Evolutionary conservation across 129 eudicot genomes (phyloP), one percentile per base, ranked within the genome.

Genomic region (Flaveria sonorensis): DNA sequence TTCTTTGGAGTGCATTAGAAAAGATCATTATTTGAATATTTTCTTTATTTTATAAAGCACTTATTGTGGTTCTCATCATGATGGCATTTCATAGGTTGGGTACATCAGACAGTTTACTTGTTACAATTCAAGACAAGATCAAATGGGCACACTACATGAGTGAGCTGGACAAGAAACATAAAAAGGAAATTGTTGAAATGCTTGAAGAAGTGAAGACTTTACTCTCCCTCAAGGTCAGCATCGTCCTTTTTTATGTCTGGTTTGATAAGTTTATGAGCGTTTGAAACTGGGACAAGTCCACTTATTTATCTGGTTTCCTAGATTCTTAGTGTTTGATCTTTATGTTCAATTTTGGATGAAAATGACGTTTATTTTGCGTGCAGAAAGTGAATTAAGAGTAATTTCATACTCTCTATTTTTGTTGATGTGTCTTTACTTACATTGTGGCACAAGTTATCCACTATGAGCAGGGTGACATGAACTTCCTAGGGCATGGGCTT

Each of bases 381-480:
- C 57, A 11, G 59, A 51, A 51, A 28, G 32, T 63, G 48, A 66
- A 65, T 3, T 68, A 43, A 70, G 62, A 56, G 13, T 71, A 13
- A 74, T 65, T 80, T 50, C 21, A 46, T 62, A 68, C 78, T 74
- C 83, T 76, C 68, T 89, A 85, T 86, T 79, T 89, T 81, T 78
- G 88, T 93, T 88, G 95, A 93, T 87, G 80, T 83, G 92, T 88
- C 90, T 88, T 36, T 88, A 90, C 98, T 92, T 90, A 90, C 96
- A 61, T 82, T 86, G 88, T 92, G 96, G 95, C 98, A 92, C 94
- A 92, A 86, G 94, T 89, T 89, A 79, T 88, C 73, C 79, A 84
- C 96, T 92, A 83, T 91, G 70, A 90, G 98, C 98, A 93, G 96
- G 98, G 88, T 81, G 95, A 93, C 84, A 47, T 83, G 70, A 95